Evolutionary conservation across 208 protist genomes (phyloP), one percentile per base, ranked within the genome.

Genomic region (Crithidia expoeki): DNA sequence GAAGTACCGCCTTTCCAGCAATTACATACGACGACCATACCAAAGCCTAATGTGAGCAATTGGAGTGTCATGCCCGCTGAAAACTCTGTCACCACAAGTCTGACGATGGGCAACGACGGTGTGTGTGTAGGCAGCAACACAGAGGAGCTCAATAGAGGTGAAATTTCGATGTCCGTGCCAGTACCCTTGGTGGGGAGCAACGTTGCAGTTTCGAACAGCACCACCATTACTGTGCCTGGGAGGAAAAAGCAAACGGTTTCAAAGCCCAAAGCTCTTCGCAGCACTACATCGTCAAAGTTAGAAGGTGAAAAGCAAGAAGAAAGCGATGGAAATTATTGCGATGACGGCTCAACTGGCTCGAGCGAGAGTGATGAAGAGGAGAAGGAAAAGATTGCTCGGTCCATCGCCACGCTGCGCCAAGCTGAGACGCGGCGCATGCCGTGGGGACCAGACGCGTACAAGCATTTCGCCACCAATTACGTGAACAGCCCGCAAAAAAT

Each of bases 401-500:
- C 72, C 12, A 77, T 77, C 34, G 72, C 56, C 7, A 68, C 72
- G 21, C 58, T 77, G 56, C 72, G 64, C 1, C 57, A 77, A 44
- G 57, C 32, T 12, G 72, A 77, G 50, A 63, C 64, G 38, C 72
- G 60, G 6, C 64, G 72, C 33, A 70, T 83, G 49, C 81, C 74
- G 21, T 94, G 88, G 88, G 86, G 86, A 16, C 84, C 84, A 0
- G 85, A 90, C 32, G 88, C 88, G 9, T 66, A 92, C 74, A 89
- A 89, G 55, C 64, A 84, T 62, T 94, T 93, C 64, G 68, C 86
- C 14, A 59, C 64, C 10, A 96, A 94, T 73, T 96, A 94, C 67
- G 78, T 93, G 17, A 75, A 83, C 10, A 85, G 78, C 34, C 90
- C 90, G 5, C 80, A 92, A 46, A 87, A 88, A 69, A 83, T 88